Percentiles rank a stretch among this genome's conserved stretches.
These are phyloP conservation scores for Didymellaceae sp. DNA, from an alignment of 2,329 filamentous ascomycete genomes.

Conservation along the genomic window DNA sequence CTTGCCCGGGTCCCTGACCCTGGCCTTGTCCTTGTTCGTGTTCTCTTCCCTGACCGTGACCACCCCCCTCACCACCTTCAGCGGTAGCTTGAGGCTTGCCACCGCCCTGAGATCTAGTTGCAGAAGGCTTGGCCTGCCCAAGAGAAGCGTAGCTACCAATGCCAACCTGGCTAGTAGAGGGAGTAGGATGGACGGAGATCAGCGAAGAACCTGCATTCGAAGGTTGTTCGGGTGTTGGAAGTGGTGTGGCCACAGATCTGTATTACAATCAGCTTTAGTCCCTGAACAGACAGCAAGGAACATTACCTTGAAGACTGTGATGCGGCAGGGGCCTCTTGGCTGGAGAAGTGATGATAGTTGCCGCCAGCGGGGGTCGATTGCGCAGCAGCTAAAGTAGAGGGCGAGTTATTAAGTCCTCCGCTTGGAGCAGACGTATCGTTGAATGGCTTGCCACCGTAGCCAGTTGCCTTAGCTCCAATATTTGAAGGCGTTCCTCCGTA, in stretches of 20 bases:
- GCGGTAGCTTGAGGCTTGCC: too few relatives aligned
- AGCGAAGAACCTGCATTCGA: conserved; percentile 13
- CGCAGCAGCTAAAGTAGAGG: background rate
- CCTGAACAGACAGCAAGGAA: rapidly evolving
- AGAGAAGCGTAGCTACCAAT: background rate
- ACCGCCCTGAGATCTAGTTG: background rate
- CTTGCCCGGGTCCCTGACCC: background rate
- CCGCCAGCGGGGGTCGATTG: background rate
- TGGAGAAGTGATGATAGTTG: too few relatives aligned
- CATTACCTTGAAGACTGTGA: background rate
- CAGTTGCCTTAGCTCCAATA: too few relatives aligned
- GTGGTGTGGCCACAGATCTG: background rate
- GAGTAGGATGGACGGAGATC: conserved; percentile 20
- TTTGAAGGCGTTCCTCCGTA: too few relatives aligned
- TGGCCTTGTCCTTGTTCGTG: background rate
- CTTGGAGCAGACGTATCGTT: background rate
- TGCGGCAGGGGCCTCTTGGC: background rate
- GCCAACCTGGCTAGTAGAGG: background rate
- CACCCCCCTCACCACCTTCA: background rate
- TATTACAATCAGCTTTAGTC: background rate
- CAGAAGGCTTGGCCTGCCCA: background rate
- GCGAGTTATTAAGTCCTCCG: background rate
- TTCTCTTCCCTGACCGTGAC: background rate
- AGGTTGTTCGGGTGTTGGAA: background rate
- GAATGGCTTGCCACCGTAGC: too few relatives aligned